Percentiles rank a stretch among this genome's conserved stretches.
Conservation (phyloP, 768 basidiomycete genomes). For the Lepiota venenata region DNA sequence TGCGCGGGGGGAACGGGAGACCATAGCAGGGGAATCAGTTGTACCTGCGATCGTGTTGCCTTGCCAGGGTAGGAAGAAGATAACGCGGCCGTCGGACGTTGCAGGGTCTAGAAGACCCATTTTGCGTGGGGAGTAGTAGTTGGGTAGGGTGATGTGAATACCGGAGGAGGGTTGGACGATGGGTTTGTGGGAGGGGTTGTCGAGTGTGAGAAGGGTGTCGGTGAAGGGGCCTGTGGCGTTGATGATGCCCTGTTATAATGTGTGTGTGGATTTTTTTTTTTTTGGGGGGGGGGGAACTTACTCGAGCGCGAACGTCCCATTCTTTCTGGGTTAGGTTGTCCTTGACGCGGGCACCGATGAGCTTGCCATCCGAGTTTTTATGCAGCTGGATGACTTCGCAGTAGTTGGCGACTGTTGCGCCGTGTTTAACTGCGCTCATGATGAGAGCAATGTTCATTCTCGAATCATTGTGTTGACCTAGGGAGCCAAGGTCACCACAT, state of each 20-base stretch:
- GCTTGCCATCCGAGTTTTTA: constrained; percentile 62
- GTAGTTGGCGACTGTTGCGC: constrained; percentile 87
- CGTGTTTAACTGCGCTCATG: constrained; percentile 91
- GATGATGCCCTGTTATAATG: constrained; percentile 88
- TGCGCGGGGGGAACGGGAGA: constrained; percentile 73
- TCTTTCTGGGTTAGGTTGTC: constrained; percentile 83
- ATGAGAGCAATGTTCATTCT: constrained; percentile 97
- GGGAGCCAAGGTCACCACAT: background rate
- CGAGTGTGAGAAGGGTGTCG: constrained; percentile 81
- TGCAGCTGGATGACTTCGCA: constrained; percentile 77
- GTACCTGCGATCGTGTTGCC: constrained; percentile 97
- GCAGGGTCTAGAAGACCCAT: constrained; percentile 97
- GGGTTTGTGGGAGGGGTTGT: constrained; percentile 70
- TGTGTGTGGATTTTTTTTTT: background rate
- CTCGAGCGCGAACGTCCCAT: constrained; percentile 81
- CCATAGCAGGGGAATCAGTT: constrained; percentile 79
- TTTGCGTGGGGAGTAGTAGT: constrained; percentile 91
- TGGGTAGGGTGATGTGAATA: constrained; percentile 94
- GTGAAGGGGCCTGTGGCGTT: constrained; percentile 97
- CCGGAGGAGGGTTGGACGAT: constrained; percentile 94
- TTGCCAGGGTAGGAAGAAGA: constrained; percentile 99
- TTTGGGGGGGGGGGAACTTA: no score
- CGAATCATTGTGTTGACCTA: constrained; percentile 97
- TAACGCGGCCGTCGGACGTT: constrained; percentile 94
- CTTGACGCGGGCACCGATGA: constrained; percentile 71